Conservation (phyloP, 305 asterid genomes). For the Vinca major region DNA sequence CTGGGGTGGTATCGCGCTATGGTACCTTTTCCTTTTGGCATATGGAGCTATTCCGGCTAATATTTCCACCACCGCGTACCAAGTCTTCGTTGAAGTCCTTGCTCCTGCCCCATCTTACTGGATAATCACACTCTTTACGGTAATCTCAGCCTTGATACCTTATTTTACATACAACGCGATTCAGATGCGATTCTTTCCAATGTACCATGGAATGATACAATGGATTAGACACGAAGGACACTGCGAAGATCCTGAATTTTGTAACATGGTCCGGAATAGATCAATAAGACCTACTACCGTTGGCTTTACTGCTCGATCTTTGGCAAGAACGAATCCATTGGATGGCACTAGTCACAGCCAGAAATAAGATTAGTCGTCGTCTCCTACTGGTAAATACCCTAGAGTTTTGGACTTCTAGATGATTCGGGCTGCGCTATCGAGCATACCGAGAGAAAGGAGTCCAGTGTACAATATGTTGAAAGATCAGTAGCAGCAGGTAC, state of each 20-base stretch:
- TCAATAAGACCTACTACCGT: constrained; percentile 67
- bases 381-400: neutral
- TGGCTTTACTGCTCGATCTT: constrained; percentile 81
- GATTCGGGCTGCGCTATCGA: no score
- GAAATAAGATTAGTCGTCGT: constrained; percentile 15
- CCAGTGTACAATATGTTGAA: constrained; percentile 18
- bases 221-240: constrained; percentile 85
- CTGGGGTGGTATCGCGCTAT: constrained; percentile 84
- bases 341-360: constrained; percentile 17
- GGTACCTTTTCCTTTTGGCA: constrained; percentile 71
- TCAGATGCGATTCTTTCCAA: constrained; percentile 76
- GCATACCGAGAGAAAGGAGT: neutral
- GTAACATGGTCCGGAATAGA: constrained; percentile 59
- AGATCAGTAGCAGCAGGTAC: constrained; percentile 11
- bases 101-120: constrained; percentile 63
- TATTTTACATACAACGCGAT: constrained; percentile 51
- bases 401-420: no score
- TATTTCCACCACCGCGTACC: constrained; percentile 56
- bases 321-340: constrained; percentile 61
- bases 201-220: constrained; percentile 86
- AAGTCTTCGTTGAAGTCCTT: constrained; percentile 58
- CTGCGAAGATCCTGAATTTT: constrained; percentile 62
- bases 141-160: constrained; percentile 59
- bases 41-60: constrained; percentile 54
- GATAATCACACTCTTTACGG: constrained; percentile 43